Evolutionary conservation across 495 filamentous ascomycete species (phyloP).

Genomic region (Cercophora sp.): DNA sequence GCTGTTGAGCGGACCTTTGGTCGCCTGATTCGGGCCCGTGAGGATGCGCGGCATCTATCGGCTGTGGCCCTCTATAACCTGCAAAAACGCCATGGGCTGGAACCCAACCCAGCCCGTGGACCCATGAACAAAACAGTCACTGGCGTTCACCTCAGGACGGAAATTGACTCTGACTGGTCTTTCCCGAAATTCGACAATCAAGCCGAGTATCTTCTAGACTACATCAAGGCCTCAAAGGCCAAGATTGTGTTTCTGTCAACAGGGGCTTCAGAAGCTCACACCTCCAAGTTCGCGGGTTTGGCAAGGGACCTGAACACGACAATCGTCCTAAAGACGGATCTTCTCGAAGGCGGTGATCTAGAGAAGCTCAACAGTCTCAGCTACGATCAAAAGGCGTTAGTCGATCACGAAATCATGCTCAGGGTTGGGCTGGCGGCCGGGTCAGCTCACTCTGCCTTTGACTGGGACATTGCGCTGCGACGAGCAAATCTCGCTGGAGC

Average conservation of each 20-base stretch:
- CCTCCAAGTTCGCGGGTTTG: constrained; percentile 14
- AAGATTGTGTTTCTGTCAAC: constrained; percentile 31
- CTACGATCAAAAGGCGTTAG: constrained; percentile 31
- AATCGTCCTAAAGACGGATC: constrained; percentile 26
- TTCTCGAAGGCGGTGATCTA: constrained; percentile 24
- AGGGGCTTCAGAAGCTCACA: constrained; percentile 19
- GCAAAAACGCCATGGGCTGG: constrained; percentile 14
- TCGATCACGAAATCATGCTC: constrained; percentile 40
- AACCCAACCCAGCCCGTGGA: constrained; percentile 14
- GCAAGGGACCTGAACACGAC: constrained; percentile 24
- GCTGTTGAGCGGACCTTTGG: constrained; percentile 29
- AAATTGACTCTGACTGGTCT: constrained; percentile 11
- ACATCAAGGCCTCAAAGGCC: constrained; percentile 11
- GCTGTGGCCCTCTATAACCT: constrained; percentile 27
- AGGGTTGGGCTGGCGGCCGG: constrained; percentile 29
- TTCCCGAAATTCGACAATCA: constrained; percentile 20
- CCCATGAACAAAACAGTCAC: constrained; percentile 17
- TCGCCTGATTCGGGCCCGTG: constrained; percentile 24
- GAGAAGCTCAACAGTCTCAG: constrained; percentile 19
- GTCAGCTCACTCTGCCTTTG: constrained; percentile 27
- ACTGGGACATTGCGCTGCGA: constrained; percentile 34
- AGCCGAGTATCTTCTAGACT: constrained; percentile 18
- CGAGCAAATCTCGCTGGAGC: constrained; percentile 16
- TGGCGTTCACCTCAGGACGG: constrained; percentile 22
- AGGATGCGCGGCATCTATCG: constrained; percentile 23